Base-by-base conservation (phyloP, 2,329 filamentous ascomycete genomes). In the Plectosphaerella plurivora region DNA sequence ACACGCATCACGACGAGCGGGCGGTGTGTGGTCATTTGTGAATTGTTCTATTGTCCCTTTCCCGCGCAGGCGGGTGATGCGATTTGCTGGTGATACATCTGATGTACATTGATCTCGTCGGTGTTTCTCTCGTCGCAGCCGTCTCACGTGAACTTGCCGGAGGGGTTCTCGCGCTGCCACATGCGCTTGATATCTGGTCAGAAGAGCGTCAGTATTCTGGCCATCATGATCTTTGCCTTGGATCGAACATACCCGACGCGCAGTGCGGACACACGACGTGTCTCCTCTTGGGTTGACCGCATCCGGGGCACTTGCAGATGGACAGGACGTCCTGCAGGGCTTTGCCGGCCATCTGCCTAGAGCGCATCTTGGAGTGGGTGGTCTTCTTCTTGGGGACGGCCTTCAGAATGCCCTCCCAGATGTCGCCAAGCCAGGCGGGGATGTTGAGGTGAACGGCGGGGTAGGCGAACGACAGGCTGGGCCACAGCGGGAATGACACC, bases 331-430 rank as follows among this genome's bases (percentile, higher is more conserved):
- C 94, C 74, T 96, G 89, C 61, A 99, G 72, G 45, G 86, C 93
- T 75, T 99, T 99, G 65, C 94, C 94, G 22, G 92, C 93, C 86
- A 97, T 88, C 67, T 96, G 91, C 63, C 95, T 84, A 66, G 91
- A 87, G 61, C 94, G 83, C 79, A 91, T 96, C 77, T 94, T 96
- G 77, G 90, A 90, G 71, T 99, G 91, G 42, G 93, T 97, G 35
- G 91, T 95, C 82, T 97, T 99, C 77, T 96, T 97, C 81, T 99
- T 99, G 5, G 94, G 94, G 15, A 97, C 94, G 1, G 94, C 94
- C 59, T 86, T 86, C 60, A 99, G 78, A 45, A 99, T 82, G 6
- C 89, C 91, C 61, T 97, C 93, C 93, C 93, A 97, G 63, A 99
- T 85, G 57, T 88, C 89, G 52, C 83, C 85, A 20, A 96, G 73